These are phyloP conservation scores for Panellus pusillus DNA, from an alignment of 768 basidiomycete species.

Conservation along the genomic window DNA sequence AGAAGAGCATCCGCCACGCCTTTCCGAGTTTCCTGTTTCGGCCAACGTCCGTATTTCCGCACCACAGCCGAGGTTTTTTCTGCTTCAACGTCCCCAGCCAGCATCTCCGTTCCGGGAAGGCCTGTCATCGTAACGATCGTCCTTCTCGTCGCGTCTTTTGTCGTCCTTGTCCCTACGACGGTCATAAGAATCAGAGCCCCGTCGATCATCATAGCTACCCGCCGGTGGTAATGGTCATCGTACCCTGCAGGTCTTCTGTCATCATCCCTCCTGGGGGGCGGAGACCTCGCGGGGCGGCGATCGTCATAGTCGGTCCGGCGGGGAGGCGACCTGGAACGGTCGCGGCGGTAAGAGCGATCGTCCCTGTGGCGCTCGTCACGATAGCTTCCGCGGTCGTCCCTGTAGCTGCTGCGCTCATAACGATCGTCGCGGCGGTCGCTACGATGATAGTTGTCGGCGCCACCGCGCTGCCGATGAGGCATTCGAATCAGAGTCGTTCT, in stretches of 20 bases:
- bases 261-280: constrained; percentile 74
- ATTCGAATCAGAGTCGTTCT: constrained; percentile 2
- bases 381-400: constrained; percentile 45
- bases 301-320: constrained; percentile 65
- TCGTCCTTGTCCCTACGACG: constrained; percentile 85
- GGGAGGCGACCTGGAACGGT: constrained; percentile 80
- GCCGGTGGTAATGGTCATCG: constrained; percentile 71
- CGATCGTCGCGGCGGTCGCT: constrained; percentile 71
- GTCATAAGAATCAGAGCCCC: constrained; percentile 84
- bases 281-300: constrained; percentile 20
- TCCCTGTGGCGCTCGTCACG: constrained; percentile 47
- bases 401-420: constrained; percentile 59
- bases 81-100: constrained; percentile 67
- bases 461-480: constrained; percentile 49
- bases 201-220: constrained; percentile 81
- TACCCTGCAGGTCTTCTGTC: constrained; percentile 90
- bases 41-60: constrained; percentile 31
- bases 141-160: constrained; percentile 81
- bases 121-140: constrained; percentile 79
- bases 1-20: constrained; percentile 12
- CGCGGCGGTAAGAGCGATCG: constrained; percentile 61
- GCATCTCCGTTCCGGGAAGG: constrained; percentile 77
- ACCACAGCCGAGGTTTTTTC: constrained; percentile 30
- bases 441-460: constrained; percentile 73
- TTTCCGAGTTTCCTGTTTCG: constrained; percentile 35